phyloP scores from a whole-genome alignment of 148 eudicot genomes.

The Pouteria glomerata region DNA sequence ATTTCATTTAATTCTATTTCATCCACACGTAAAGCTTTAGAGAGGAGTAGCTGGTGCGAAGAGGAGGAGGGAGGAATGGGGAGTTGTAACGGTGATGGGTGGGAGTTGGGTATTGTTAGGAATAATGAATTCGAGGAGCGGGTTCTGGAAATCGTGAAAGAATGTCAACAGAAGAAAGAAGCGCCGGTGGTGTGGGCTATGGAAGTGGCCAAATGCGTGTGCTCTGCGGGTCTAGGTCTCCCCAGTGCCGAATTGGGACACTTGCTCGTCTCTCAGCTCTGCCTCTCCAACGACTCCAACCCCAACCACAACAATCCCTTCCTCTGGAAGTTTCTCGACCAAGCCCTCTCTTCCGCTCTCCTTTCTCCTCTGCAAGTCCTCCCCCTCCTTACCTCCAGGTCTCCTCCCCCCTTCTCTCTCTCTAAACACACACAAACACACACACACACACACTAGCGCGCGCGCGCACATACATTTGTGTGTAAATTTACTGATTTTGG shows the following conservation, averaged over 20 bases:
- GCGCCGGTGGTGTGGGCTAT: conserved; percentile 14
- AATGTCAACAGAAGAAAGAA: conserved; percentile 13
- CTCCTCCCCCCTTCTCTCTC: background rate
- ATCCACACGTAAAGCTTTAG: no score
- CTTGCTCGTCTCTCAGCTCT: conserved; percentile 9
- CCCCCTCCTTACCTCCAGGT: conserved; percentile 30
- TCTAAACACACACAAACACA: background rate
- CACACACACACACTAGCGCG: background rate
- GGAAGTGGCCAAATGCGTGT: conserved; percentile 16
- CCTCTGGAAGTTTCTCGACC: conserved; percentile 25
- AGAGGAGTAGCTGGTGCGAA: background rate
- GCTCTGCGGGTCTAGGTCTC: background rate
- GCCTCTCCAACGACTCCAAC: no score
- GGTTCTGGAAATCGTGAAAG: conserved; percentile 14
- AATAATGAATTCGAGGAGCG: conserved; percentile 10
- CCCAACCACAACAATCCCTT: conserved; percentile 5
- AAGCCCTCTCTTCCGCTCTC: conserved; percentile 16
- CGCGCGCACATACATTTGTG: no score
- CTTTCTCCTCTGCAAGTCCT: conserved; percentile 23
- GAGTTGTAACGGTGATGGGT: background rate
- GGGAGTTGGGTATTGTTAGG: background rate
- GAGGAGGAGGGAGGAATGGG: background rate
- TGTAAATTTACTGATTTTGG: no score
- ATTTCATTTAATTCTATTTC: no score
- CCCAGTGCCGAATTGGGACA: conserved; percentile 16